Evolutionary conservation across 1,139 yeast species (phyloP), one percentile per base, ranked within the genome.

Genomic region (Zhuliangozyma blackwelliae): DNA sequence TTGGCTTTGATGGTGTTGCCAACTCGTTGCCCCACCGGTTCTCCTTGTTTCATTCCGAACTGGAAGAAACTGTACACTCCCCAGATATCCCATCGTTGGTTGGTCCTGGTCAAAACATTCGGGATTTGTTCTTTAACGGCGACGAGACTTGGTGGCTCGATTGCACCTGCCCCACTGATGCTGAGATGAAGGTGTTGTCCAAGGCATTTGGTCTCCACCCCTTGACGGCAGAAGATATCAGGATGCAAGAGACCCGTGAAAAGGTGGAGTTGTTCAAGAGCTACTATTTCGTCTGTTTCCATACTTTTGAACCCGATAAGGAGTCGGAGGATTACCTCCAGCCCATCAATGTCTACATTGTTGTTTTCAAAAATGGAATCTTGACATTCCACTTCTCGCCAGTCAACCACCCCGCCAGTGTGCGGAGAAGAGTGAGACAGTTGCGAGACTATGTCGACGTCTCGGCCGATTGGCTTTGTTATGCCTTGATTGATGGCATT

Each of bases 391-490:
- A 88, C 54, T 87, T 82, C 51, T 73, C 86, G 7, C 94, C 95
- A 16, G 75, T 86, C 29, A 65, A 74, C 21, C 95, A 88, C 55
- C 81, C 92, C 34, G 88, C 89, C 3, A 86, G 80, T 57, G 96
- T 88, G 30, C 76, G 96, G 59, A 75, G 95, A 55, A 82, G 96
- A 63, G 92, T 88, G 34, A 74, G 96, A 48, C 96, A 88, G 58
- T 69, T 88, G 47, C 73, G 92, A 40, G 96, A 86, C 52, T 87
- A 88, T 54, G 89, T 88, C 32, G 79, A 79, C 42, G 94, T 88
- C 12, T 77, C 86, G 40, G 82, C 95, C 2, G 96, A 88, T 62
- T 88, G 96, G 96, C 64, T 88, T 33, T 88, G 95, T 59, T 88
- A 88, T 62, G 96, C 96, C 9, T 61, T 88, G 47, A 84, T 88